Evolutionary conservation across 495 filamentous ascomycete species (phyloP).

Genomic region (Hyaloscypha bicolor): DNA sequence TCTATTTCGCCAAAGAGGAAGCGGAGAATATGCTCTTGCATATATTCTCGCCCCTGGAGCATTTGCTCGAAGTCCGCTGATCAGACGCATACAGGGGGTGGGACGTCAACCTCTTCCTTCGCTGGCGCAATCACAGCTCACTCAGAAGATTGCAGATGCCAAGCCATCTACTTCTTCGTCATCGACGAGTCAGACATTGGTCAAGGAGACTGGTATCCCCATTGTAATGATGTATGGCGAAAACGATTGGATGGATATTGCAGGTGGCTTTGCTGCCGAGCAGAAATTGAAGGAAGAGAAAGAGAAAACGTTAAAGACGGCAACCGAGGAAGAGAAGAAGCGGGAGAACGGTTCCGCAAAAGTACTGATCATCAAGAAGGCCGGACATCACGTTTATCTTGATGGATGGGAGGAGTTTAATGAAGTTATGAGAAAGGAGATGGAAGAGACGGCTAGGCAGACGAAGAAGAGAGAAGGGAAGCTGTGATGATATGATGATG

Average conservation of each 20-base stretch:
- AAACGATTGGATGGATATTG: slow-evolving; percentile 97
- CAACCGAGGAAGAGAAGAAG: slow-evolving; percentile 66
- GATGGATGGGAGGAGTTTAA: slow-evolving; percentile 94
- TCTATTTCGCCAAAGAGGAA: slow-evolving; percentile 91
- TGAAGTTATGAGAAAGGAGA: slow-evolving; percentile 68
- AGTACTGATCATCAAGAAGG: slow-evolving; percentile 78
- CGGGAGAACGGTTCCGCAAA: slow-evolving; percentile 79
- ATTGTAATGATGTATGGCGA: slow-evolving; percentile 95
- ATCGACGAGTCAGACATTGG: slow-evolving; percentile 27
- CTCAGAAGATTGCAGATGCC: slow-evolving; percentile 19
- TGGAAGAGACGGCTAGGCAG: slow-evolving; percentile 72
- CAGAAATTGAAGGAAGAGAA: slow-evolving; percentile 76
- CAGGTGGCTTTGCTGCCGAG: slow-evolving; percentile 78
- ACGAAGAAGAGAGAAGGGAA: slow-evolving; percentile 24
- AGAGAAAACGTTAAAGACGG: slow-evolving; percentile 54
- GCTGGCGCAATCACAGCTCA: slow-evolving; percentile 22
- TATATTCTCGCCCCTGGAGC: slow-evolving; percentile 94
- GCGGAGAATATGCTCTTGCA: slow-evolving; percentile 90
- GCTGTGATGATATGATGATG: neutral
- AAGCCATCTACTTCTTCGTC: slow-evolving; percentile 17
- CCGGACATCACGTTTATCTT: slow-evolving; percentile 93
- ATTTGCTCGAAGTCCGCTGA: slow-evolving; percentile 84
- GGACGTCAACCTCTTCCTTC: slow-evolving; percentile 61
- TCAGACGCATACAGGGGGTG: slow-evolving; percentile 83
- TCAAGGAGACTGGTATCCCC: slow-evolving; percentile 74